Evolutionary conservation across 2,329 filamentous ascomycete species (phyloP).

Genomic region (Colletotrichum lupini): DNA sequence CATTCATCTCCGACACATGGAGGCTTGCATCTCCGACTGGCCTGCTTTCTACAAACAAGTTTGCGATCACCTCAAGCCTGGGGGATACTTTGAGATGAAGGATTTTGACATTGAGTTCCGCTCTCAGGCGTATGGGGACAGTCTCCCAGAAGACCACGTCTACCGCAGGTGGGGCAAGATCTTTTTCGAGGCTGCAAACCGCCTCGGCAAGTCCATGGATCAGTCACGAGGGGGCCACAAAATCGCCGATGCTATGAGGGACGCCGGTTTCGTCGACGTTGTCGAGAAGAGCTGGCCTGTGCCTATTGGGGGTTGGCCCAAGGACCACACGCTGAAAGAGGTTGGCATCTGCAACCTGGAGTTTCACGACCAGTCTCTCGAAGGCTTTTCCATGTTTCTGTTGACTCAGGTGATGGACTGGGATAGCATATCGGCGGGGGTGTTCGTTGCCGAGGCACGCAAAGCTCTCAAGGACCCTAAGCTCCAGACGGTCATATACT

Average conservation of each 20-base stretch:
- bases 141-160: slow-evolving; percentile 40
- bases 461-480: slow-evolving; percentile 37
- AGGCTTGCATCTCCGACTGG: slow-evolving; percentile 68
- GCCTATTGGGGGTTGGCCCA: slow-evolving; percentile 41
- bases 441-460: slow-evolving; percentile 40
- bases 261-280: slow-evolving; percentile 36
- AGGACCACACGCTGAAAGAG: slow-evolving; percentile 37
- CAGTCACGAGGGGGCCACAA: slow-evolving; percentile 36
- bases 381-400: slow-evolving; percentile 43
- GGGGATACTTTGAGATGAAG: slow-evolving; percentile 46
- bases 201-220: slow-evolving; percentile 5
- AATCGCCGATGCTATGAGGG: slow-evolving; percentile 29
- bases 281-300: slow-evolving; percentile 29
- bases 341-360: slow-evolving; percentile 39
- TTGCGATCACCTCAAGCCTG: slow-evolving; percentile 59
- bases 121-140: slow-evolving; percentile 33
- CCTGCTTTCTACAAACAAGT: slow-evolving; percentile 62
- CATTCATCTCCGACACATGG: slow-evolving; percentile 69
- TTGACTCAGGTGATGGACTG: slow-evolving; percentile 44
- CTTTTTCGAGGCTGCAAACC: slow-evolving; percentile 41
- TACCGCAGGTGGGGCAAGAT: slow-evolving; percentile 43
- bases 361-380: slow-evolving; percentile 41
- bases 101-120: slow-evolving; percentile 41
- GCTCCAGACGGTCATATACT: slow-evolving; percentile 39
- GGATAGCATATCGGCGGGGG: slow-evolving; percentile 33